phyloP scores from a whole-genome alignment of 176 grass and related monocot species.

The Carex littledalei region DNA sequence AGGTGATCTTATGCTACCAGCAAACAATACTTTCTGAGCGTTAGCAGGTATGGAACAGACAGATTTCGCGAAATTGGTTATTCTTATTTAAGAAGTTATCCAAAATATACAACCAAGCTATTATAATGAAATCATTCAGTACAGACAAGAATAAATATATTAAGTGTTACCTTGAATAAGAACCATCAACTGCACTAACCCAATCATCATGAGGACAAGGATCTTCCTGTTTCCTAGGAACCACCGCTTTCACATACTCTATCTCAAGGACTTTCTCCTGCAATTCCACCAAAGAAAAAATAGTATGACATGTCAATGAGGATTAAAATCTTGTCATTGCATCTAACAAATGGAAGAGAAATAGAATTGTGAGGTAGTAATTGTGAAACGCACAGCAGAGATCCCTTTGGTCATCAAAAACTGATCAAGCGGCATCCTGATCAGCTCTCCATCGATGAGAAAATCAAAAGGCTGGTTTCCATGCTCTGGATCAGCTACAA shows the following conservation, averaged over 20 bases:
- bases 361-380: not conserved
- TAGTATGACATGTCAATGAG: not conserved
- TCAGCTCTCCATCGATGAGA: conserved; percentile 68
- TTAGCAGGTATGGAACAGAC: not conserved
- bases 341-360: not conserved
- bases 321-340: not conserved
- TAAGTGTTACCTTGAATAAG: conserved; percentile 51
- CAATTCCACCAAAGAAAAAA: conserved; percentile 7
- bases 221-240: conserved; percentile 64
- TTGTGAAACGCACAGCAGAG: conserved; percentile 47
- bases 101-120: not conserved
- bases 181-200: conserved; percentile 89
- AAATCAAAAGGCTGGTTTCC: conserved; percentile 85
- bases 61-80: not conserved
- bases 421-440: conserved; percentile 70
- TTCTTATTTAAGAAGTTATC: not conserved
- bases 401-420: conserved; percentile 85
- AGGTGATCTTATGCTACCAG: not conserved
- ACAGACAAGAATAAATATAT: conserved; percentile 1
- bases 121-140: not conserved
- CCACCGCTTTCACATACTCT: conserved; percentile 73
- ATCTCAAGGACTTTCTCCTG: conserved; percentile 95
- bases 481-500: conserved; percentile 50
- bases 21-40: not conserved
- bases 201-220: conserved; percentile 89